Conservation (phyloP, 176 grass and related monocot genomes). For the Zoysia pacifica region DNA sequence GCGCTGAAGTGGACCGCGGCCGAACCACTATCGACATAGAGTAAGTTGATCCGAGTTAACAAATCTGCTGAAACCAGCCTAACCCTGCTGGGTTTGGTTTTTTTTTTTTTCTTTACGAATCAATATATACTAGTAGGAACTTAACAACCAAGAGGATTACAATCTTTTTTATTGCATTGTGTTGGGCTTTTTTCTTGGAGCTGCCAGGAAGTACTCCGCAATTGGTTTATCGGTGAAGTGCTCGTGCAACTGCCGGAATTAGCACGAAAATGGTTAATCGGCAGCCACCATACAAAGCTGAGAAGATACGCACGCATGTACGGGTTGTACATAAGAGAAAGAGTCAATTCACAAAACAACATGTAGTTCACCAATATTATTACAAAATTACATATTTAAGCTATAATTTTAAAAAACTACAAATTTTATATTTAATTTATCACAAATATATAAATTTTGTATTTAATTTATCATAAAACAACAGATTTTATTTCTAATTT, state of each 20-base stretch:
- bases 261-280: not conserved
- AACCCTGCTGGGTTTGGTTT: not conserved
- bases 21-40: not conserved
- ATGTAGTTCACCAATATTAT: no score
- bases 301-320: not conserved
- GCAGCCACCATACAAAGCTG: not conserved
- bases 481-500: no score
- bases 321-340: not conserved
- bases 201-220: not conserved
- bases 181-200: not conserved
- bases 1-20: not conserved
- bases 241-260: constrained; percentile 2
- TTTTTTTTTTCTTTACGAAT: no score
- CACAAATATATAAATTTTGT: no score
- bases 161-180: no score
- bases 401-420: not conserved
- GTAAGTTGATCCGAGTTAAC: not conserved
- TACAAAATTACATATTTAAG: no score
- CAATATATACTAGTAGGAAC: no score
- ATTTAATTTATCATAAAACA: no score
- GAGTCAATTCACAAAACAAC: not conserved
- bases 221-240: not conserved
- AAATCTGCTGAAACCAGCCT: not conserved
- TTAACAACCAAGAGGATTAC: no score
- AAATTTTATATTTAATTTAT: not conserved